Base-by-base conservation (phyloP, 2,329 filamentous ascomycete genomes). In the Penicillium sp. region DNA sequence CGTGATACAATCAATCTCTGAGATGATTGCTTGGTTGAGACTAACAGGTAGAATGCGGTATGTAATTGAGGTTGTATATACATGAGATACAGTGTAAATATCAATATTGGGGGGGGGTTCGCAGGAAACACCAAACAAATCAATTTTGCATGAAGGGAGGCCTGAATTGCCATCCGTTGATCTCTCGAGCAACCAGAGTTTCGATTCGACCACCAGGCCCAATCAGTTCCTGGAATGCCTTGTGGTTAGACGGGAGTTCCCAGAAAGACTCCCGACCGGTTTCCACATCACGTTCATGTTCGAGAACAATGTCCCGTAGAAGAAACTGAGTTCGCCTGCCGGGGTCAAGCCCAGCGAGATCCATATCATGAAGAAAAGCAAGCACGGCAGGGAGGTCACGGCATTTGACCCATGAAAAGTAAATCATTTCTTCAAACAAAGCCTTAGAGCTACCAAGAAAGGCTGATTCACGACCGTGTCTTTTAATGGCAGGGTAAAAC, bases 371-470 rank as follows among this genome's bases (percentile, higher is more conserved):
- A 7, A 72, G 51, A 7, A 72, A 54, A 2, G 58, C 51, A 3
- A 68, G 53, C 19, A 74, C 62, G 11, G 57, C 62, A 4, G 62
- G 58, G 2, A 74, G 51, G 30, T 72, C 65, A 5, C 62, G 63
- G 35, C 65, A 66, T 4, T 63, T 62, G 26, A 57, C 53, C 70
- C 71, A 73, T 41, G 64, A 58, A 42, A 69, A 65, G 26, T 59
- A 56, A 19, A 74, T 61, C 43, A 72, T 51, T 28, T 71, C 68
- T 45, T 72, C 71, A 53, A 68, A 73, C 15, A 74, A 61, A 2
- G 56, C 57, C 1, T 60, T 59, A 6, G 64, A 68, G 10, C 64
- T 60, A 9, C 67, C 70, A 4, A 73, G 60, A n/a, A 72, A 54
- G 15, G 67, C 59, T n/a, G 66, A 68, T 10, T 61, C 55, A 3